Percentiles rank a stretch among this genome's conserved stretches.
Evolutionary conservation across 2,329 filamentous ascomycete genomes (phyloP).

Genomic region (Claviceps sp.): DNA sequence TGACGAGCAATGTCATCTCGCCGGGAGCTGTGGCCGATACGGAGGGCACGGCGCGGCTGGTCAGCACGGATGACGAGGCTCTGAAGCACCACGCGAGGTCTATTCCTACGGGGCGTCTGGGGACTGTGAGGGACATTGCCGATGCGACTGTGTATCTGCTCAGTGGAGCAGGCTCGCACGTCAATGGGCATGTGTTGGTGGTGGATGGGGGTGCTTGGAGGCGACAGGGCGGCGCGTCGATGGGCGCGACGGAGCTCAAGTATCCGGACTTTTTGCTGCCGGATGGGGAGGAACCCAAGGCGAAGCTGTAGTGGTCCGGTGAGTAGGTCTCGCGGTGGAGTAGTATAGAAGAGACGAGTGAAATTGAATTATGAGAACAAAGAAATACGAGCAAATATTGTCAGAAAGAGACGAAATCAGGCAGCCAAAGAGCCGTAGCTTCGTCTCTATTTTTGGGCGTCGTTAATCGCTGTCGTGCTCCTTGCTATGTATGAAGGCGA

Average conservation of each 20-base stretch:
- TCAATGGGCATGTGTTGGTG: conserved; percentile 72
- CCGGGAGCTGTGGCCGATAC: conserved; percentile 79
- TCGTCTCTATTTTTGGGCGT: no score
- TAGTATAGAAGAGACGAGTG: no score
- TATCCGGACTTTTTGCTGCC: conserved; percentile 38
- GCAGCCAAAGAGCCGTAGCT: no score
- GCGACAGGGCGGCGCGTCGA: conserved; percentile 29
- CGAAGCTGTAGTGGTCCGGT: conserved; percentile 24
- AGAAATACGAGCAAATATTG: no score
- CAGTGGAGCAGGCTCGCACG: conserved; percentile 70
- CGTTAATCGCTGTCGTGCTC: no score
- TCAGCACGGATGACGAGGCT: conserved; percentile 24
- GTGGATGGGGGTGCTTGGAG: conserved; percentile 53
- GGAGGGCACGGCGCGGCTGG: conserved; percentile 60
- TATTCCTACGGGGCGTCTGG: conserved; percentile 65
- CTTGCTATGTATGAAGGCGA: no score
- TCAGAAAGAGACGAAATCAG: no score
- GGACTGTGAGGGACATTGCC: conserved; percentile 74
- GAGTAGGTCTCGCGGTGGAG: no score
- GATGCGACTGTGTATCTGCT: conserved; percentile 88
- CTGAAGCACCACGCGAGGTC: conserved; percentile 21
- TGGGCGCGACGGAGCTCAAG: conserved; percentile 34
- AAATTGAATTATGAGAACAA: no score
- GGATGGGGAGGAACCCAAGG: conserved; percentile 19
- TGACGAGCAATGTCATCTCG: conserved; percentile 79